A percentile compares a stretch with the other conserved stretches of the same genome.
Evolutionary conservation across 306 rosid species (phyloP).

Genomic region (Pueraria montana): DNA sequence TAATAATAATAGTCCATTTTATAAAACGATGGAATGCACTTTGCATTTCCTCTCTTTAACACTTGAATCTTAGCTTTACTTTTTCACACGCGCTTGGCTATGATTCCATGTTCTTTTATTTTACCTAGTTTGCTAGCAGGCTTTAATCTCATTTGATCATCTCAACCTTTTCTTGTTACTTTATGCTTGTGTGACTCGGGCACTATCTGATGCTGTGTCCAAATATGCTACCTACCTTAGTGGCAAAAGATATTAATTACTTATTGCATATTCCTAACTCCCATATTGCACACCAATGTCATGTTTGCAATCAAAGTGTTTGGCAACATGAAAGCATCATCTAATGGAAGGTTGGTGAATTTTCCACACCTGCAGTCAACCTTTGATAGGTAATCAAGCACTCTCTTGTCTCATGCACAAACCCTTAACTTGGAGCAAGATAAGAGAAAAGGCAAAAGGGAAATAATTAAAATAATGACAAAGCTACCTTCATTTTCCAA

Average conservation of each 20-base stretch:
- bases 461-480: conserved; percentile 46
- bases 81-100: conserved; percentile 40
- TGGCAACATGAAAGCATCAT: conserved; percentile 44
- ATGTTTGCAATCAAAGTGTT: conserved; percentile 52
- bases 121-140: conserved; percentile 43
- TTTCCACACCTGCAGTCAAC: conserved; percentile 44
- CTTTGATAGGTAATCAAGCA: conserved; percentile 47
- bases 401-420: conserved; percentile 47
- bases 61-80: conserved; percentile 42
- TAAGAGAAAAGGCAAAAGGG: conserved; percentile 44
- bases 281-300: conserved; percentile 38
- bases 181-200: conserved; percentile 35
- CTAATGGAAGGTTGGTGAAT: conserved; percentile 38
- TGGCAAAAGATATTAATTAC: conserved; percentile 34
- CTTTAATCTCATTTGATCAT: conserved; percentile 44
- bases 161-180: conserved; percentile 8
- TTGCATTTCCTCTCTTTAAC: conserved; percentile 37
- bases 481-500: conserved; percentile 51
- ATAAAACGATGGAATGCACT: conserved; percentile 25
- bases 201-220: conserved; percentile 46
- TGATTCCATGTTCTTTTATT: conserved; percentile 45
- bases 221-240: conserved; percentile 46
- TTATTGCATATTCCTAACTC: conserved; percentile 39
- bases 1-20: conserved; percentile 22
- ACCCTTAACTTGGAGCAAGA: conserved; percentile 46